Percentiles rank a stretch among this genome's conserved stretches.
These are phyloP conservation scores for Ogataea henricii DNA, from an alignment of 805 yeast species.

Conservation along the genomic window DNA sequence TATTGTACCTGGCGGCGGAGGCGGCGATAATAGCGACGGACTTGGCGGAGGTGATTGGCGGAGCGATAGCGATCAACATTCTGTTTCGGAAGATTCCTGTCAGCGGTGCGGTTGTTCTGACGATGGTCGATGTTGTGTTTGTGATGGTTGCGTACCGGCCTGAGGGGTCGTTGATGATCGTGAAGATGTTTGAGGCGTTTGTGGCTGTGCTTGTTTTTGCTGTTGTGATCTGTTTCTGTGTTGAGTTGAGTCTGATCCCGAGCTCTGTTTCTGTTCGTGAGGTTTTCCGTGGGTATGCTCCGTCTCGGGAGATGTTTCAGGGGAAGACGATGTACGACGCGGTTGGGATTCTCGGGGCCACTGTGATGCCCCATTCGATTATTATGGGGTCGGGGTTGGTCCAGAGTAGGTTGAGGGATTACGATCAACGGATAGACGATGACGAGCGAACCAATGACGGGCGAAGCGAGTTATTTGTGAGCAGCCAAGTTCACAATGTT, in stretches of 20 bases:
- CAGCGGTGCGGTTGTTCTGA: conserved; percentile 50
- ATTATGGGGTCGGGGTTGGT: conserved; percentile 52
- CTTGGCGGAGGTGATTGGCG: conserved; percentile 55
- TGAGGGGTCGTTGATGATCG: conserved; percentile 44
- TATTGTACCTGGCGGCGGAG: conserved; percentile 47
- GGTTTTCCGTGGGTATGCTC: conserved; percentile 46
- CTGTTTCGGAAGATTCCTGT: conserved; percentile 43
- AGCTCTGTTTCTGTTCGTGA: conserved; percentile 27
- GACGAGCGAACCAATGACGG: no score
- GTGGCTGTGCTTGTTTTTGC: conserved; percentile 45
- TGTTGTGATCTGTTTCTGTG: conserved; percentile 47
- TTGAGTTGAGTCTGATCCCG: conserved; percentile 43
- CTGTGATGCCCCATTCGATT: conserved; percentile 54
- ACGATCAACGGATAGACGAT: conserved; percentile 41
- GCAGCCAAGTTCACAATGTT: no score
- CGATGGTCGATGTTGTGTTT: conserved; percentile 47
- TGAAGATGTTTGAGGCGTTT: conserved; percentile 44
- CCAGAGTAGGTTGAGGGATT: conserved; percentile 49
- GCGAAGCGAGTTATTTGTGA: no score
- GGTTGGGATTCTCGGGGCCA: conserved; percentile 50
- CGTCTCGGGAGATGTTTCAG: conserved; percentile 44
- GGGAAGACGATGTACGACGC: conserved; percentile 48
- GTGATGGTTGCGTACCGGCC: conserved; percentile 50
- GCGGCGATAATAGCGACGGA: conserved; percentile 53
- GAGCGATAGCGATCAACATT: conserved; percentile 52